Conservation (phyloP, 176 grass and related monocot genomes). For the Chrysopogon serrulatus region DNA sequence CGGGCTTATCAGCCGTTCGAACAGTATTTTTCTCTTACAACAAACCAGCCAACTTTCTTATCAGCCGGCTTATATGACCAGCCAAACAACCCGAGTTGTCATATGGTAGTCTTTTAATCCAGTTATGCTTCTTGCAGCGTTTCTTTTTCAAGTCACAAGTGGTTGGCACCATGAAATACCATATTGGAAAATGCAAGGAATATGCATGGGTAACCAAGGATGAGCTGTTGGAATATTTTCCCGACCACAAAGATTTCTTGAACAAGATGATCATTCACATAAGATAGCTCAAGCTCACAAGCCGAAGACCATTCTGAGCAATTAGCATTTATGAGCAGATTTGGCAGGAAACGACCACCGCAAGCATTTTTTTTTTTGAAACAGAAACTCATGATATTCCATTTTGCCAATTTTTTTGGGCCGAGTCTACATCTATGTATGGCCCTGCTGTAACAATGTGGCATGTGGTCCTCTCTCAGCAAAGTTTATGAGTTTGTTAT, state of each 20-base stretch:
- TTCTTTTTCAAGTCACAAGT: constrained; percentile 99
- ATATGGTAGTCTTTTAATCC: not conserved
- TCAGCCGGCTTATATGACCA: too few relatives aligned
- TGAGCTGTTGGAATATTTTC: constrained; percentile 76
- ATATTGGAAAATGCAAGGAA: constrained; percentile 72
- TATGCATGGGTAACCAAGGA: constrained; percentile 88
- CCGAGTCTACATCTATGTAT: not conserved
- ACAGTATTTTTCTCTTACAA: too few relatives aligned
- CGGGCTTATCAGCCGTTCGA: too few relatives aligned
- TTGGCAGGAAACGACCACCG: not conserved
- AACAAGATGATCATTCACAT: constrained; percentile 85
- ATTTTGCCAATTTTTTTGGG: not conserved
- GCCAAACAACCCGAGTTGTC: too few relatives aligned
- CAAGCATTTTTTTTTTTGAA: not conserved
- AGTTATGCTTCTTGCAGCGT: constrained; percentile 37
- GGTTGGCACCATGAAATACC: constrained; percentile 45
- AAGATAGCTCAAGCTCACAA: constrained; percentile 41
- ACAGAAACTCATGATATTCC: not conserved
- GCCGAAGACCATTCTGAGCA: not conserved
- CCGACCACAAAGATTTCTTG: constrained; percentile 52
- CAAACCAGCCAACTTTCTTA: too few relatives aligned
- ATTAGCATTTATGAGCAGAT: not conserved
- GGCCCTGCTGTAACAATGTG: not conserved
- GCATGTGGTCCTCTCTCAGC: constrained; percentile 1
- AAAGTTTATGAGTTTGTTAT: not conserved